phyloP scores from a whole-genome alignment of 2,329 filamentous ascomycete species.

The Penicillium sp. region DNA sequence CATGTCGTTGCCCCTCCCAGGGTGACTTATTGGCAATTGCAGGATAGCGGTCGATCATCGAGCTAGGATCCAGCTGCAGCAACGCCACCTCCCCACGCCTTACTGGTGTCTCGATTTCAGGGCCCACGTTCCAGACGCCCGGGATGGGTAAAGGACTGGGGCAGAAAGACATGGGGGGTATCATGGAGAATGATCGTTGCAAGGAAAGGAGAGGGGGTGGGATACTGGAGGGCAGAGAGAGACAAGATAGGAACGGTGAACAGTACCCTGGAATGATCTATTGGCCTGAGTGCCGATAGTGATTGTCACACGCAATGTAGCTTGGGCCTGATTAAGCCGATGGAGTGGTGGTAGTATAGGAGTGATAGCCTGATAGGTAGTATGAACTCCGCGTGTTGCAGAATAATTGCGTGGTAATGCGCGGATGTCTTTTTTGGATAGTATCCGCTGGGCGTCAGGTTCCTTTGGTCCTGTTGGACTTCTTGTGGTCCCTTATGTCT shows the following conservation, averaged over 20 bases:
- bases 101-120: slow-evolving; percentile 12
- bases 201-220: not conserved
- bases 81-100: slow-evolving; percentile 15
- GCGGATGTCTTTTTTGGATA: not conserved
- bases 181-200: not conserved
- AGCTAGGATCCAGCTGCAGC: slow-evolving; percentile 34
- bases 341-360: not conserved
- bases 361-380: not conserved
- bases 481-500: not conserved
- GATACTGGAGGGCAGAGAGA: not conserved
- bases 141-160: not conserved
- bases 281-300: not conserved
- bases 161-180: not conserved
- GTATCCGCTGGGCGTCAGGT: not conserved
- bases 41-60: slow-evolving; percentile 41
- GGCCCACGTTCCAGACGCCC: slow-evolving; percentile 20
- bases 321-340: not conserved
- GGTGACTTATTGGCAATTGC: slow-evolving; percentile 33
- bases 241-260: not conserved
- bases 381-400: not conserved
- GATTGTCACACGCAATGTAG: not conserved
- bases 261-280: not conserved
- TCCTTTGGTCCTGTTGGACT: not conserved
- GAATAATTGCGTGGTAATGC: not conserved
- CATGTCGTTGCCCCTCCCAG: slow-evolving; percentile 33